A percentile compares a stretch with the other conserved stretches of the same genome.
These are phyloP conservation scores for Kodamaea kakaduensis DNA, from an alignment of 805 yeast genomes.

Conservation along the genomic window DNA sequence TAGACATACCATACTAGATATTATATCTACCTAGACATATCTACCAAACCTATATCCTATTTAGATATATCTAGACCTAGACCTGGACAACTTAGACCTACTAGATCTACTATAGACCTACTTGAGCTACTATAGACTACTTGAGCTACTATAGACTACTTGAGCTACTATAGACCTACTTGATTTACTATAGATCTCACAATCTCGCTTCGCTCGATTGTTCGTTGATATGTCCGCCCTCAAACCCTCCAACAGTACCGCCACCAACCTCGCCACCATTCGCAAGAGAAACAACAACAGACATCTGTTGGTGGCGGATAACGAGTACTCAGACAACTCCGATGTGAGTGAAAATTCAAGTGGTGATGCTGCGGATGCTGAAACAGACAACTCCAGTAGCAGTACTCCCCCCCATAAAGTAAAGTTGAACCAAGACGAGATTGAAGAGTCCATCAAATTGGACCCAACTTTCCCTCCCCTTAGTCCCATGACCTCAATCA, in stretches of 20 bases:
- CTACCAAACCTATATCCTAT: too few species aligned
- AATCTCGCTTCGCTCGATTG: not conserved
- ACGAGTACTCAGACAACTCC: conserved; percentile 7
- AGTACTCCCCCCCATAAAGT: too few species aligned
- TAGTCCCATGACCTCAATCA: conserved; percentile 1
- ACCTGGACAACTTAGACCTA: too few species aligned
- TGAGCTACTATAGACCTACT: too few species aligned
- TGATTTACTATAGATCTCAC: not conserved
- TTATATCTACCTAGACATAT: too few species aligned
- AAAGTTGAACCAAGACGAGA: not conserved
- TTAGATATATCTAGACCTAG: too few species aligned
- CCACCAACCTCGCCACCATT: conserved; percentile 7
- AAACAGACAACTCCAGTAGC: not conserved
- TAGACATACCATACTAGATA: too few species aligned
- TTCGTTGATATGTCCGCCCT: too few species aligned
- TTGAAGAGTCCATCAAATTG: conserved; percentile 1
- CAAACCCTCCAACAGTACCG: conserved; percentile 5
- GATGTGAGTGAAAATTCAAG: not conserved
- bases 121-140: too few species aligned
- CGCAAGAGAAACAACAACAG: conserved; percentile 8
- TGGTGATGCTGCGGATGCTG: not conserved
- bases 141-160: too few species aligned
- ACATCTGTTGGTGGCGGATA: conserved; percentile 9
- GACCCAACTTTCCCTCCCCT: not conserved
- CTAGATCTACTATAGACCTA: too few species aligned